phyloP scores from a whole-genome alignment of 1,139 yeast species.

The Meyerozyma elateridarum region DNA sequence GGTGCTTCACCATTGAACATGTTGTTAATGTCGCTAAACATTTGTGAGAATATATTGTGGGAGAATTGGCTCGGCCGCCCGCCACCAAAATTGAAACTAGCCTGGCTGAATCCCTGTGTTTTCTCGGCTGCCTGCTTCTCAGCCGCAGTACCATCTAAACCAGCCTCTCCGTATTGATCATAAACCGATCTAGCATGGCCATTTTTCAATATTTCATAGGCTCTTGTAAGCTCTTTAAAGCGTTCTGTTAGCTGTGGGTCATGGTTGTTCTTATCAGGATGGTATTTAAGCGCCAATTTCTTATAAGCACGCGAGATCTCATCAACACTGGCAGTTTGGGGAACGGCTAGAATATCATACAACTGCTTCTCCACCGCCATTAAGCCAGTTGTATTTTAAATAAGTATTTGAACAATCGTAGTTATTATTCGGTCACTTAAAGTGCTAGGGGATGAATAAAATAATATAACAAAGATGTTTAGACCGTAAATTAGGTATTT shows the following conservation, averaged over 20 bases:
- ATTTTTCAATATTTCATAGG: constrained; percentile 40
- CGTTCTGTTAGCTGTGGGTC: constrained; percentile 40
- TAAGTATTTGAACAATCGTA: background rate
- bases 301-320: constrained; percentile 40
- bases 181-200: constrained; percentile 26
- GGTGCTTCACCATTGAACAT: constrained; percentile 22
- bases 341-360: constrained; percentile 36
- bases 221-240: constrained; percentile 40
- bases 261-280: constrained; percentile 46
- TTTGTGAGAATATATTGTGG: constrained; percentile 34
- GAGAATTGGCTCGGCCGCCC: too few relatives aligned
- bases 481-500: background rate
- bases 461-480: background rate
- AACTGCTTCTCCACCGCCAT: constrained; percentile 32
- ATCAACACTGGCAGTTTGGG: constrained; percentile 30
- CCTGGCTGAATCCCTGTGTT: constrained; percentile 1
- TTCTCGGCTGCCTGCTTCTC: constrained; percentile 8
- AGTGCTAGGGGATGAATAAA: background rate
- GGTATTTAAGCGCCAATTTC: constrained; percentile 38
- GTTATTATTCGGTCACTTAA: background rate
- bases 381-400: background rate
- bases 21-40: constrained; percentile 34
- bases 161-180: constrained; percentile 37
- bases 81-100: too few relatives aligned
- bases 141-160: constrained; percentile 29